Evolutionary conservation across 208 protist species (phyloP), one percentile per base, ranked within the genome.

Genomic region (Sergeia podlipaevii): DNA sequence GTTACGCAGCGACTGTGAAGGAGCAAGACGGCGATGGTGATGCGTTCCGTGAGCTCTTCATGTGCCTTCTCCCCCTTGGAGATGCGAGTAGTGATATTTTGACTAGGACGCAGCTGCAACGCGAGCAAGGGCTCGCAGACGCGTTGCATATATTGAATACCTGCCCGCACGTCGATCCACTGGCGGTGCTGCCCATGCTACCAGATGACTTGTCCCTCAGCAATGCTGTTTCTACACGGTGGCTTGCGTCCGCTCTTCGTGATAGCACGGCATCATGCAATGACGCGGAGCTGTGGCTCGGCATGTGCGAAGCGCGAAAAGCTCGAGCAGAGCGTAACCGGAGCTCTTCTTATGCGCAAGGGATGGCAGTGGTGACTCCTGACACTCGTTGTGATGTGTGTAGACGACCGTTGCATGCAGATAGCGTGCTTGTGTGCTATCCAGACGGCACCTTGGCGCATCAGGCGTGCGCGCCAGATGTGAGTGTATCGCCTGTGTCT

Each of bases 381-480:
- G 59, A 53, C 15, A 74, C 47, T 32, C 56, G 65, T 36, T 93
- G 86, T 51, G 74, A 65, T 0, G 80, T 83, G 4, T 93, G 86
- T 42, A 48, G 59, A 20, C 84, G 81, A 21, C 53, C 60, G 41
- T 20, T 93, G 1, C 70, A 75, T 2, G 70, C 80, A 0, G 79
- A 82, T 10, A 74, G 58, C n/a, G 63, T 77, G 18, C 65, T 93
- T 65, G 52, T 70, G 13, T 61, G 70, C 2, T 93, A 77, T 53
- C 86, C 86, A 2, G 80, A 85, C 50, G 63, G 70, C 30, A 63
- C 80, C 10, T 20, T 93, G 32, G 71, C 77, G 23, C 86, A 93
- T 59, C 69, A 85, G 20, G 70, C 60, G 7, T 93, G 86, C 49
- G 57, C 75, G 34, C 49, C 36, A 0, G 71, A 89, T 23, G 66